Conservation (phyloP, 1,139 yeast genomes). For the Schizosaccharomyces versatilis region DNA sequence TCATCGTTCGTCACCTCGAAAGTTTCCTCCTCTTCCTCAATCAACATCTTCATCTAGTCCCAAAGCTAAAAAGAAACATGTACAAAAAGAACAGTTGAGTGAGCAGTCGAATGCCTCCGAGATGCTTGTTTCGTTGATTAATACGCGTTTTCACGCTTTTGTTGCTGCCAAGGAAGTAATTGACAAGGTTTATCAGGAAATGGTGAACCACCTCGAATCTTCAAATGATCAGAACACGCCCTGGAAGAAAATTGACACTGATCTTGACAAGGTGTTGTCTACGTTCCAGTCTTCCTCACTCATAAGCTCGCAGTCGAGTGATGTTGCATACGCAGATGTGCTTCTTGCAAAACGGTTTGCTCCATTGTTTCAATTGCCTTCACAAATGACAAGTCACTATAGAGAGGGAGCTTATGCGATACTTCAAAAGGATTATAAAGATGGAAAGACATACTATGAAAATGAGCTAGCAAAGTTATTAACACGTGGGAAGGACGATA, state of each 20-base stretch:
- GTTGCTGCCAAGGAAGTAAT: neutral
- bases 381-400: neutral
- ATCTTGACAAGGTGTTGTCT: neutral
- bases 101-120: neutral
- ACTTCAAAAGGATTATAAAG: neutral
- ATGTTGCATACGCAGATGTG: neutral
- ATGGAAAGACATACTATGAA: neutral
- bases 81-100: neutral
- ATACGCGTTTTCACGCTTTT: neutral
- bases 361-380: neutral
- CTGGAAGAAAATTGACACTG: neutral
- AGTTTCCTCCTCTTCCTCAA: no score
- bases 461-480: neutral
- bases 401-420: neutral
- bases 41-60: no score
- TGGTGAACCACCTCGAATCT: neutral
- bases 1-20: no score
- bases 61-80: no score
- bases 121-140: neutral
- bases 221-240: neutral
- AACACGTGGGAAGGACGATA: neutral
- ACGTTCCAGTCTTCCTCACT: neutral
- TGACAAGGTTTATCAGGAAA: neutral
- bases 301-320: neutral
- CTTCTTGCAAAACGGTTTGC: neutral